These are phyloP conservation scores for Hordeum marinum DNA, from an alignment of 176 grass and related monocot species.

Conservation along the genomic window DNA sequence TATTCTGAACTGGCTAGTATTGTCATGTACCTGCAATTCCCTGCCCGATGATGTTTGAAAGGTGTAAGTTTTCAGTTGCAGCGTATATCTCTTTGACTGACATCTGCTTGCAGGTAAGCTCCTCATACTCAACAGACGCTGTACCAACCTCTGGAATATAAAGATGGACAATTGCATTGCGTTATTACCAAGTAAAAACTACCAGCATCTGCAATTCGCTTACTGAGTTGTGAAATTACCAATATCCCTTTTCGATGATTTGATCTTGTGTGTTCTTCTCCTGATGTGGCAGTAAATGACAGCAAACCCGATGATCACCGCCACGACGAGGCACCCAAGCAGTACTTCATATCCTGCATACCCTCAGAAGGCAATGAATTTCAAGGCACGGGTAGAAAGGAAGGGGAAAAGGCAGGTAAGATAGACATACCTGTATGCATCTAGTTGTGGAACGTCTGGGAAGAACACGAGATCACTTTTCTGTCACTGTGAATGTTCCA, in stretches of 20 bases:
- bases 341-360: slow-evolving; percentile 35
- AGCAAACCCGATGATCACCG: slow-evolving; percentile 16
- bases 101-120: slow-evolving; percentile 43
- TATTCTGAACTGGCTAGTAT: background rate
- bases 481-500: slow-evolving; percentile 6
- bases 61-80: slow-evolving; percentile 43
- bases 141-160: slow-evolving; percentile 28
- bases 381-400: background rate
- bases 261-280: slow-evolving; percentile 25
- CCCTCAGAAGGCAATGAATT: slow-evolving; percentile 1
- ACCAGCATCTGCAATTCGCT: slow-evolving; percentile 9
- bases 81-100: slow-evolving; percentile 54
- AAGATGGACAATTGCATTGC: background rate
- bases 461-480: slow-evolving; percentile 22
- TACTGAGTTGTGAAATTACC: slow-evolving; percentile 31
- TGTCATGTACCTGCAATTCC: slow-evolving; percentile 49
- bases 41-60: slow-evolving; percentile 57
- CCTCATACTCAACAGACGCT: slow-evolving; percentile 44
- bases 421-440: slow-evolving; percentile 40
- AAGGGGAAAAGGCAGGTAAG: slow-evolving; percentile 12
- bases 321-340: slow-evolving; percentile 31
- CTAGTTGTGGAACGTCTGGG: slow-evolving; percentile 14
- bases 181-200: background rate
- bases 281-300: slow-evolving; percentile 29
- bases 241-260: slow-evolving; percentile 22